A percentile compares a stretch with the other conserved stretches of the same genome.
These are phyloP conservation scores for Pneumocystis jirovecii DNA, from an alignment of 1,139 yeast species.

Conservation along the genomic window DNA sequence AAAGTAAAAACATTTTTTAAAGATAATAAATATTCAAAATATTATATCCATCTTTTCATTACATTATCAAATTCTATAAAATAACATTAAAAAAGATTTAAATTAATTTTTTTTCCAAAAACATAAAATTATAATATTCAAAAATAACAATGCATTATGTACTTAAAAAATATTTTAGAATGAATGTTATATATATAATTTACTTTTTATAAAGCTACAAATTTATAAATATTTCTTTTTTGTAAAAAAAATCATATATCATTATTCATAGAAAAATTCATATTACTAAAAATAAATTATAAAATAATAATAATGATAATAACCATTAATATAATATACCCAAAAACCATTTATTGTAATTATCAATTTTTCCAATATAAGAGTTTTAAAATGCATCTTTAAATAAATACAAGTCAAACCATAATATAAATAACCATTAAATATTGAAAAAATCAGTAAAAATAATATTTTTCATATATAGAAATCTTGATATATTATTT, in stretches of 20 bases:
- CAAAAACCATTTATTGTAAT: conserved; percentile 69
- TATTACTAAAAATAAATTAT: conserved; percentile 95
- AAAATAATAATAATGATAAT: conserved; percentile 78
- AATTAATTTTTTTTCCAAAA: no score
- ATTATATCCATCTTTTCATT: no score
- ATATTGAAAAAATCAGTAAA: conserved; percentile 51
- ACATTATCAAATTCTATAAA: no score
- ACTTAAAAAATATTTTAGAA: no score
- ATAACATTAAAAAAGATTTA: no score
- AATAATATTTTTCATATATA: conserved; percentile 70
- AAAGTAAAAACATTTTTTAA: background rate
- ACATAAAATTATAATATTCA: no score
- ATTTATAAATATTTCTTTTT: background rate
- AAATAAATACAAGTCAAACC: conserved; percentile 55
- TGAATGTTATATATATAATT: no score
- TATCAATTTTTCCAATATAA: conserved; percentile 87
- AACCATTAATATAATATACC: conserved; percentile 71
- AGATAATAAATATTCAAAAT: no score
- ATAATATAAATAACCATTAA: conserved; percentile 45
- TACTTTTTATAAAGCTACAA: conserved; percentile 27
- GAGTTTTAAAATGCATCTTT: conserved; percentile 53
- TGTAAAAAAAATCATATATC: conserved; percentile 25
- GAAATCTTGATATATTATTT: conserved; percentile 81
- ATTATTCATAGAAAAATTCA: conserved; percentile 85
- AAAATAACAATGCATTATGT: no score